Conservation (phyloP, 2,329 filamentous ascomycete species). For the Colletotrichum acutatum region DNA sequence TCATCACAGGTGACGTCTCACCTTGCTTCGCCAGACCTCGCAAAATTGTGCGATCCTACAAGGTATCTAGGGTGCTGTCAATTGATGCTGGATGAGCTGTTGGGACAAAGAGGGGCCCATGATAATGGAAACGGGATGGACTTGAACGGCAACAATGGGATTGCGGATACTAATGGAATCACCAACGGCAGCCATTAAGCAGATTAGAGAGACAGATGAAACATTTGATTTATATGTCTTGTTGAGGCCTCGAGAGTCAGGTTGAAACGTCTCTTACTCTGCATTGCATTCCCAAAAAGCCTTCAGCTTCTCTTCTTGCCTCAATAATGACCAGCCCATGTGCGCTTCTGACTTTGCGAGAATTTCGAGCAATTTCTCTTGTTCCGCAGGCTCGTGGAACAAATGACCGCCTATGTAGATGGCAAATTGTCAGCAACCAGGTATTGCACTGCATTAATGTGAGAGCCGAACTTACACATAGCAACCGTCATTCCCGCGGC, state of each 20-base stretch:
- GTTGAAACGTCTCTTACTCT: not conserved
- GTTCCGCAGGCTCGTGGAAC: not conserved
- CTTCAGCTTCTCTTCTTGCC: not conserved
- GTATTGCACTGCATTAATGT: not conserved
- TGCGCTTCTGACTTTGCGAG: not conserved
- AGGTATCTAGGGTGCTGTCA: slow-evolving; percentile 35
- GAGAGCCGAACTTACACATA: not conserved
- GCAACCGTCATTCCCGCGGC: not conserved
- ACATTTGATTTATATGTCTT: no score
- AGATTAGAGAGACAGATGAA: no score
- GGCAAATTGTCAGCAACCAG: not conserved
- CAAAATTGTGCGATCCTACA: slow-evolving; percentile 39
- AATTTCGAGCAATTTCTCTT: not conserved
- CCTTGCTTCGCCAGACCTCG: slow-evolving; percentile 42
- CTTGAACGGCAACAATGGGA: not conserved
- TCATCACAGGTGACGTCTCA: slow-evolving; percentile 53
- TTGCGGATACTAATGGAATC: not conserved
- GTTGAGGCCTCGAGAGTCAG: no score
- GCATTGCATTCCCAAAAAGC: not conserved
- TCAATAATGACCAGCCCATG: not conserved
- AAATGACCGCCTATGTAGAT: not conserved
- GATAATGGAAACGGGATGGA: not conserved
- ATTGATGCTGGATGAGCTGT: slow-evolving; percentile 34
- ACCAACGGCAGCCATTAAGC: not conserved
- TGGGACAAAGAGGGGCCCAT: not conserved